phyloP scores from a whole-genome alignment of 2,329 filamentous ascomycete species.

The Verticillium nubilum region DNA sequence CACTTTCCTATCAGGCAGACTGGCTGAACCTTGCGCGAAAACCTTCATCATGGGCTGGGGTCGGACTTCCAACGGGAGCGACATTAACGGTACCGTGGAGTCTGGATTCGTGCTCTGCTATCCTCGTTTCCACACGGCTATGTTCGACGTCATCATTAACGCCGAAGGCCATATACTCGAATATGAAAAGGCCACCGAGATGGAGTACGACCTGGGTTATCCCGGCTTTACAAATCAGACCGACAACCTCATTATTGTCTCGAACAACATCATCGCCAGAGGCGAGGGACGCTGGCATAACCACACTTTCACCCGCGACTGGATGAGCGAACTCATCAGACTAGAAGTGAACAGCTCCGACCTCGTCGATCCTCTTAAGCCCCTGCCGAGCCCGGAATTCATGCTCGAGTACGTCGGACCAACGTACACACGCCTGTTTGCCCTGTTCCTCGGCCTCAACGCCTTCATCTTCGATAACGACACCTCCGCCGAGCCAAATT shows the following conservation, averaged over 20 bases:
- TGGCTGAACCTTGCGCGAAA: no score
- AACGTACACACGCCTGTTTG: constrained; percentile 19
- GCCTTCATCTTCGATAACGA: constrained; percentile 27
- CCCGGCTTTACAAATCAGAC: constrained; percentile 7
- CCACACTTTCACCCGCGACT: constrained; percentile 35
- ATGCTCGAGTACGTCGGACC: constrained; percentile 13
- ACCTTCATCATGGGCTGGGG: constrained; percentile 18
- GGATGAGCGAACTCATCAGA: constrained; percentile 40
- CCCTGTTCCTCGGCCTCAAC: constrained; percentile 33
- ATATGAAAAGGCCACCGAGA: constrained; percentile 8
- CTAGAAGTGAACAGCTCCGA: constrained; percentile 18
- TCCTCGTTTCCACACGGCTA: constrained; percentile 21
- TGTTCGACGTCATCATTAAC: constrained; percentile 28
- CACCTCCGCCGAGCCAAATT: no score
- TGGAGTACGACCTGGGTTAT: constrained; percentile 14
- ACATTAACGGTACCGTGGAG: constrained; percentile 8
- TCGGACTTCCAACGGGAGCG: neutral
- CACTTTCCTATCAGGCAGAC: no score
- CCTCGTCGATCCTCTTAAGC: constrained; percentile 23
- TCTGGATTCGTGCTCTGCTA: constrained; percentile 17
- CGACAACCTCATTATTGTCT: constrained; percentile 2
- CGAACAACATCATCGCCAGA: neutral
- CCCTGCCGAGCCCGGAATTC: constrained; percentile 13
- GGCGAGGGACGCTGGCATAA: constrained; percentile 36
- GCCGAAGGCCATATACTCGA: constrained; percentile 15